Evolutionary conservation across 805 yeast species (phyloP).

Genomic region (Dipodascus albidus): DNA sequence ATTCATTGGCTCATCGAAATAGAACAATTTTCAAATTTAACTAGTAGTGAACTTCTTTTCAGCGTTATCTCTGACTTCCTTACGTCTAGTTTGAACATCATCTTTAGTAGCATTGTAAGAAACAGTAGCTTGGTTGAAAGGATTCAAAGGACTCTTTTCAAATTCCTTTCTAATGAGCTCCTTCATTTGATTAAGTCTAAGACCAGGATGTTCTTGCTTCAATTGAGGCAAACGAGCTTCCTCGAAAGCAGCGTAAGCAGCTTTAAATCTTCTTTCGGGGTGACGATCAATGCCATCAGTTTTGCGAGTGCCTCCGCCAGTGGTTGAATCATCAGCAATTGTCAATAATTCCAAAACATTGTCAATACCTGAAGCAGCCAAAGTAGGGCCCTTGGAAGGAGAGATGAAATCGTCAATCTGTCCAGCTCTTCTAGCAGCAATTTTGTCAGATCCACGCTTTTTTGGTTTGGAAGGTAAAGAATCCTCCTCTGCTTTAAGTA

Average conservation of each 20-base stretch:
- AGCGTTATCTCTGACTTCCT: constrained; percentile 37
- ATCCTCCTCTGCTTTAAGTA: constrained; percentile 53
- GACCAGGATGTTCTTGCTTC: constrained; percentile 67
- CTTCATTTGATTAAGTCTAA: constrained; percentile 68
- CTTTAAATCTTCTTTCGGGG: constrained; percentile 81
- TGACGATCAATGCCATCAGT: constrained; percentile 66
- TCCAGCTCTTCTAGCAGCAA: constrained; percentile 47
- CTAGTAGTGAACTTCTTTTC: constrained; percentile 28
- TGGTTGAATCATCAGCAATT: constrained; percentile 31
- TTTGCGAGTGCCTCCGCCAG: constrained; percentile 42
- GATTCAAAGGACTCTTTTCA: constrained; percentile 70
- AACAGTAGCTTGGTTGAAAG: constrained; percentile 68
- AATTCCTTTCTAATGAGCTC: constrained; percentile 68
- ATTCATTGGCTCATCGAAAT: neutral
- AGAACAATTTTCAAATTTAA: neutral
- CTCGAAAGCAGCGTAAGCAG: constrained; percentile 63
- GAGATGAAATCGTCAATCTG: constrained; percentile 60
- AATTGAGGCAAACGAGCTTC: constrained; percentile 61
- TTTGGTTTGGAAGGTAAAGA: constrained; percentile 52
- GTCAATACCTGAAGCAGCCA: constrained; percentile 66
- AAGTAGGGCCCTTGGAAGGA: constrained; percentile 36
- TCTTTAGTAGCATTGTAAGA: constrained; percentile 47
- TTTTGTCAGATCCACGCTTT: constrained; percentile 57
- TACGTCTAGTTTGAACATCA: constrained; percentile 37
- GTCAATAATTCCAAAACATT: constrained; percentile 70